phyloP scores from a whole-genome alignment of 2,329 filamentous ascomycete genomes.

The Scytalidium lignicola region DNA sequence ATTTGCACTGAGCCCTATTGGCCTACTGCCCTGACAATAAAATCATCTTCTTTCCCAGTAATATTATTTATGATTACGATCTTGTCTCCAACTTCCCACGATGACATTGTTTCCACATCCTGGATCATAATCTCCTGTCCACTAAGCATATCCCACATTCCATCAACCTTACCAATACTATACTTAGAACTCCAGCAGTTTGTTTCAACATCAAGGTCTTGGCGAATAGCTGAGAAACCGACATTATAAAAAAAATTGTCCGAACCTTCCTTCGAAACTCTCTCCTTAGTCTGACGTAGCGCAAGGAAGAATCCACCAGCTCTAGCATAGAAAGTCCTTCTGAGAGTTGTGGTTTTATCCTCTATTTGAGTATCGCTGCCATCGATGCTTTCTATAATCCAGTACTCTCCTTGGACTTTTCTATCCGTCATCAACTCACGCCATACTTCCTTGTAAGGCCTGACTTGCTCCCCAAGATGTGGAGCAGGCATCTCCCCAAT shows the following conservation, averaged over 20 bases:
- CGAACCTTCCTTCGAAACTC: neutral
- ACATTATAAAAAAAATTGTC: neutral
- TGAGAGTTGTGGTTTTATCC: neutral
- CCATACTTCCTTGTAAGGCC: conserved; percentile 19
- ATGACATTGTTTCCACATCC: neutral
- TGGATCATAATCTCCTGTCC: neutral
- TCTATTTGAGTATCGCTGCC: neutral
- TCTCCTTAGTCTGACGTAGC: neutral
- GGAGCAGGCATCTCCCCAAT: conserved; percentile 33
- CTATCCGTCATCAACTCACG: conserved; percentile 2
- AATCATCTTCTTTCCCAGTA: neutral
- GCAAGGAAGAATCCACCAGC: neutral
- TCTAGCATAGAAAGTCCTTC: neutral
- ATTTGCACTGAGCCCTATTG: too few species aligned
- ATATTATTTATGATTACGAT: neutral
- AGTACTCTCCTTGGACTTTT: neutral
- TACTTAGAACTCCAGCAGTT: neutral
- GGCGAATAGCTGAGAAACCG: neutral
- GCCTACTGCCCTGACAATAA: neutral
- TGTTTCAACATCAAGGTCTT: neutral
- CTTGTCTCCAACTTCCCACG: neutral
- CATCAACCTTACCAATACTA: neutral
- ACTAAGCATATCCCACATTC: neutral
- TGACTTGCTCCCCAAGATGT: conserved; percentile 27
- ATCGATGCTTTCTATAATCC: conserved; percentile 6